Evolutionary conservation across 306 rosid species (phyloP).

Genomic region (Begonia fuchsioides): DNA sequence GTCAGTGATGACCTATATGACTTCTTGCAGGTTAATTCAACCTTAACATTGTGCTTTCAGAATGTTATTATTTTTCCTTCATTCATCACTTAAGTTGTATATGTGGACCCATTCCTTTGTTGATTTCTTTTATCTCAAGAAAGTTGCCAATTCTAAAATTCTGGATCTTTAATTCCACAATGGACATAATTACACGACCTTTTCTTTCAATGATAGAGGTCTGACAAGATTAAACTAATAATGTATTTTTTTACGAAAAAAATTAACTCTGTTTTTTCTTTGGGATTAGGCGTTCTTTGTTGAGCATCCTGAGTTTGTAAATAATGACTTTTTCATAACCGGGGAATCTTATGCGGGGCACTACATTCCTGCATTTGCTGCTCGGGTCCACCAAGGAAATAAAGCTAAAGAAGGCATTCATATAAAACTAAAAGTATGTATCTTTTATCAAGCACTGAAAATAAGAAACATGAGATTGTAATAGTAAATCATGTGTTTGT

Average conservation of each 20-base stretch:
- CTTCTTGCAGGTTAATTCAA: slow-evolving; percentile 22
- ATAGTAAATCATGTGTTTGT: slow-evolving; percentile 13
- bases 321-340: slow-evolving; percentile 79
- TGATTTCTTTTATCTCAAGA: too few relatives aligned
- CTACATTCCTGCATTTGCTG: slow-evolving; percentile 95
- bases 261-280: slow-evolving; percentile 3
- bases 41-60: too few relatives aligned
- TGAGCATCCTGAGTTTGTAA: slow-evolving; percentile 63
- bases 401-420: slow-evolving; percentile 90
- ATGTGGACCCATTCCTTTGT: too few relatives aligned
- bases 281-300: slow-evolving; percentile 60
- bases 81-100: too few relatives aligned
- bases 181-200: too few relatives aligned
- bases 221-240: too few relatives aligned
- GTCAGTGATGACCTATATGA: slow-evolving; percentile 87
- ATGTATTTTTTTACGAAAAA: background rate
- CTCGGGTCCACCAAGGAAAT: slow-evolving; percentile 85
- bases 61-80: too few relatives aligned
- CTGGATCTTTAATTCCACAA: too few relatives aligned
- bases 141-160: too few relatives aligned
- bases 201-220: background rate
- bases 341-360: slow-evolving; percentile 99
- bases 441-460: background rate
- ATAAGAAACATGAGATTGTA: background rate
- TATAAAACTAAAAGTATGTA: slow-evolving; percentile 72